Evolutionary conservation across 2,329 filamentous ascomycete genomes (phyloP), one percentile per base, ranked within the genome.

Genomic region (Cordyceps cateniannulata): DNA sequence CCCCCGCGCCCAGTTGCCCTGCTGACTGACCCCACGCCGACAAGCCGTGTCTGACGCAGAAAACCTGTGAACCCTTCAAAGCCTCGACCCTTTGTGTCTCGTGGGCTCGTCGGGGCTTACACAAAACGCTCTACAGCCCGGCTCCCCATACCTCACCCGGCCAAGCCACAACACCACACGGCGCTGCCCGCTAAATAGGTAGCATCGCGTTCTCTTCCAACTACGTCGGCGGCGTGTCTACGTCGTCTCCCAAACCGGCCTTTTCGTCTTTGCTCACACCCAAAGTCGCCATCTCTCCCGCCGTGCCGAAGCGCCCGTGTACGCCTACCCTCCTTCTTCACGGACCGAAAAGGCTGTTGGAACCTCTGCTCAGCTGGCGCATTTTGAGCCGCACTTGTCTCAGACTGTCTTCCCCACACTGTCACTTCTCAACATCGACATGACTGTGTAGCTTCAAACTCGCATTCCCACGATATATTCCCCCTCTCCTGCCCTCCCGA

Each of bases 21-120:
- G 56, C 56, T 51, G 56, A 59, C 56, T 51, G 56, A 59, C 56
- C 56, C 56, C 56, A 59, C 56, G 56, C 56, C 56, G 56, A 59
- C 48, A 51, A 59, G 38, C 56, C 47, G 56, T 35, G 47, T 59
- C 55, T 59, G 55, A 59, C 35, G 45, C 45, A 51, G 32, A 42
- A 32, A 40, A 9, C 27, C 29, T 29, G 55, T 52, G n/a, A 12
- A 35, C 29, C 29, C 27, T 35, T 16, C 45, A 14, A 5, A 40
- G 14, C 14, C 24, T 48, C 22, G n/a, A 44, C 18, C 16, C 4
- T 42, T 12, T 47, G 27, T 47, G 53, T 29, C 42, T 47, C 53
- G 53, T 56, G 53, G 29, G 53, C 42, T 56, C 42, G 53, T 47
- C 42, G 53, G 27, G 27, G 53, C 53, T 47, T 56, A 38, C 53